Base-by-base conservation (phyloP, 352 stramenopile genomes). In the Elongisporangium undulatum region DNA sequence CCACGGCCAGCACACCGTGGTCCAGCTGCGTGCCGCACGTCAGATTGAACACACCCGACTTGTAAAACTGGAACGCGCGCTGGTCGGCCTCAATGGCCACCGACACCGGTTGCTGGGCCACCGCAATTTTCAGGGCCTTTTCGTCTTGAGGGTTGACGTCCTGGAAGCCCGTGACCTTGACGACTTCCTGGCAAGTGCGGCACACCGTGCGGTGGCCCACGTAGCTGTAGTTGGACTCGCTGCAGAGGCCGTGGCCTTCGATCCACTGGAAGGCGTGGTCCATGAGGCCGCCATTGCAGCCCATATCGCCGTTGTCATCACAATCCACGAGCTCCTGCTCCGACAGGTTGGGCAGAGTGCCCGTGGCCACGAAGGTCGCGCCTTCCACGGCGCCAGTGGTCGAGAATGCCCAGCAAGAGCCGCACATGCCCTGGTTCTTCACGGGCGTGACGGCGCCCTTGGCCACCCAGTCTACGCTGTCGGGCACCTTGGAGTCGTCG, bases 321-420 rank as follows among this genome's bases (percentile, higher is more conserved):
- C 97, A 99, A 79, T 98, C 95, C 49, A 99, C 87, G 20, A 99
- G 89, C 63, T 99, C 86, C 75, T 99, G 97, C 75, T 99, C 97
- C 41, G 94, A 99, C 21, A 99, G 75, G 51, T 75, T 89, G 4
- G 90, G 59, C 2, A 99, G 85, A 61, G 94, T 87, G 38, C 90
- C 89, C 49, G 72, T 98, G 17, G 97, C 76, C 20, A 99, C 83
- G 57, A 95, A 99, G 55, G 97, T 79, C 16, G 93, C 95, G n/a
- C 97, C 97, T 79, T 99, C 98, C 49, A 99, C 94, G 0, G 96
- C 89, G 22, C 97, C 98, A 7, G 97, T 99, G 5, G 98, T 95
- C 4, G 94, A 98, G 75, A 99, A 99, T 8, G 94, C 93, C 96
- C 97, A 99, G 80, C 97, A 99, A 38, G 90, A 97, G 19, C 64